phyloP scores from a whole-genome alignment of 106 monocot species.

The Narthecium ossifragum region DNA sequence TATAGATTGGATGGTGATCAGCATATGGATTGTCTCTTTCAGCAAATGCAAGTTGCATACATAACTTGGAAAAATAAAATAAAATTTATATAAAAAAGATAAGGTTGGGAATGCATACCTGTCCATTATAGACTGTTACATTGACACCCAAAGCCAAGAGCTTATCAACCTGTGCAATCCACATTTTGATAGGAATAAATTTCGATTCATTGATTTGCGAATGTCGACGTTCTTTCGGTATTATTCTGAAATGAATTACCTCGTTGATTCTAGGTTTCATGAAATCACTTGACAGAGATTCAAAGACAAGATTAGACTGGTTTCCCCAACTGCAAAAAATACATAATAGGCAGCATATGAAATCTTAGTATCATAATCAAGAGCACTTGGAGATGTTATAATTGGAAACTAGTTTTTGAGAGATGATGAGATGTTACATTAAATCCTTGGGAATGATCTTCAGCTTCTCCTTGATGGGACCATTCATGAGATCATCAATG shows the following conservation, averaged over 20 bases:
- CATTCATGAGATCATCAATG: constrained; percentile 55
- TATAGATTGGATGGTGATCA: too few relatives aligned
- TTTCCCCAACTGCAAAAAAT: constrained; percentile 59
- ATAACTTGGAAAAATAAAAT: background rate
- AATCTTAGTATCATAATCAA: too few relatives aligned
- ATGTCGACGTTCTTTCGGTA: background rate
- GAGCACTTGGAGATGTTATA: too few relatives aligned
- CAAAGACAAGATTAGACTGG: constrained; percentile 63
- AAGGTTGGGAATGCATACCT: constrained; percentile 37
- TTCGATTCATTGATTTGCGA: too few relatives aligned
- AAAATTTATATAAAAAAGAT: background rate
- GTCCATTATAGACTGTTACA: constrained; percentile 92
- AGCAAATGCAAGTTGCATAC: too few relatives aligned
- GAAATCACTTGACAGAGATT: constrained; percentile 45
- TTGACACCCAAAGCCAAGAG: constrained; percentile 72
- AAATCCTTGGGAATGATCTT: constrained; percentile 76
- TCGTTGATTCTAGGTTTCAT: constrained; percentile 94
- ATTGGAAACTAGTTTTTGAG: too few relatives aligned
- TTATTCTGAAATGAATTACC: constrained; percentile 18
- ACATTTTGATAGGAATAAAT: too few relatives aligned
- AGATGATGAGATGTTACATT: constrained; percentile 29
- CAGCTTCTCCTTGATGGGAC: constrained; percentile 62
- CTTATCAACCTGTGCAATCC: constrained; percentile 72
- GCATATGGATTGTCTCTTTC: too few relatives aligned
- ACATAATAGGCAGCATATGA: too few relatives aligned